These are phyloP conservation scores for Wickerhamomyces chaumierensis DNA, from an alignment of 805 yeast genomes.

Conservation along the genomic window DNA sequence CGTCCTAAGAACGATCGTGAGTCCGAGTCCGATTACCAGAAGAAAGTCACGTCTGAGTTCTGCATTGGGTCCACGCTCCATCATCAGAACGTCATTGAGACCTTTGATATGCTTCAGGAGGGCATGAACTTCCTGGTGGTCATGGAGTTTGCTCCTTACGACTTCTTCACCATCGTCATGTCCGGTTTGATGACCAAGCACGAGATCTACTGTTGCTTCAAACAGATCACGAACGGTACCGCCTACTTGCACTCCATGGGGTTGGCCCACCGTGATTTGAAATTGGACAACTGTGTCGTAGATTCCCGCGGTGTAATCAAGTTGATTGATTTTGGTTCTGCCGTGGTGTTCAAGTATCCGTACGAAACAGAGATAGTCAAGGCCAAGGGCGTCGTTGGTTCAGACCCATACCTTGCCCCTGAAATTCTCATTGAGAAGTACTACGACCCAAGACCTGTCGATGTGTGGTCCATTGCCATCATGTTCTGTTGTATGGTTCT, in stretches of 20 bases:
- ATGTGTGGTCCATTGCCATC: slow-evolving; percentile 89
- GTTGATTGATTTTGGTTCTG: slow-evolving; percentile 88
- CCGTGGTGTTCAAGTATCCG: slow-evolving; percentile 68
- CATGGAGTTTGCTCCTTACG: slow-evolving; percentile 90
- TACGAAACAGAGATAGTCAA: slow-evolving; percentile 43
- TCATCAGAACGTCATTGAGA: slow-evolving; percentile 73
- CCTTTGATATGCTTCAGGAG: slow-evolving; percentile 70
- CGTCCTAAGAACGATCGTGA: slow-evolving; percentile 55
- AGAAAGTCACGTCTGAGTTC: slow-evolving; percentile 74
- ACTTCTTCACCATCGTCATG: slow-evolving; percentile 90
- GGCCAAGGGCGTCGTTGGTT: slow-evolving; percentile 85
- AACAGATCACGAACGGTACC: slow-evolving; percentile 71
- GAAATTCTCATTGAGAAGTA: slow-evolving; percentile 52
- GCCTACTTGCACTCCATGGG: slow-evolving; percentile 69
- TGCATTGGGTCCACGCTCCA: slow-evolving; percentile 68
- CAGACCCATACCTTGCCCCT: slow-evolving; percentile 93
- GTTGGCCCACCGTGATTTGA: slow-evolving; percentile 85
- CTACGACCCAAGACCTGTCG: slow-evolving; percentile 83
- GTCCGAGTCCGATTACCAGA: slow-evolving; percentile 54
- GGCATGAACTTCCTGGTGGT: slow-evolving; percentile 54
- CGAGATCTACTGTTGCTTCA: slow-evolving; percentile 74
- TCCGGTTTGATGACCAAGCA: slow-evolving; percentile 60
- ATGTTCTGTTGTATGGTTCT: slow-evolving; percentile 85
- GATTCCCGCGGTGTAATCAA: slow-evolving; percentile 64
- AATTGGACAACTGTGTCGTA: slow-evolving; percentile 89